Conservation (phyloP, 2,329 filamentous ascomycete genomes). For the Karstenula rhodostoma region DNA sequence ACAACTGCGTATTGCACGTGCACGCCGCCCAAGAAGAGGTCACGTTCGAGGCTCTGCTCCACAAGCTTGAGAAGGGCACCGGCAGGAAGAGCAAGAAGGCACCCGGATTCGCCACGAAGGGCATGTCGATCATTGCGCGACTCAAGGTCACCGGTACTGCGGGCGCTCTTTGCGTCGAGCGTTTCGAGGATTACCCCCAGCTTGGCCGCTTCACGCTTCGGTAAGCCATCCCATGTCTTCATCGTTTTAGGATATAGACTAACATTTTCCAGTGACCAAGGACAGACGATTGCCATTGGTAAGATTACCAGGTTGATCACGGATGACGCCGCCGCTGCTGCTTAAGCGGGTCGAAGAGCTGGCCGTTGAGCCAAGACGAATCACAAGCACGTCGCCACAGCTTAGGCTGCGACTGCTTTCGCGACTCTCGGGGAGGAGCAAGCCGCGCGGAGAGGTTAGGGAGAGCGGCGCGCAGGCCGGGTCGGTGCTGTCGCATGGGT, state of each 20-base stretch:
- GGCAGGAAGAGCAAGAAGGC: slow-evolving; percentile 91
- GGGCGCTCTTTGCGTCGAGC: slow-evolving; percentile 89
- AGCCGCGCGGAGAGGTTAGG: neutral
- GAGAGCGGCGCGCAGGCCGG: neutral
- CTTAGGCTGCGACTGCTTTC: slow-evolving; percentile 12
- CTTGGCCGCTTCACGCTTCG: slow-evolving; percentile 45
- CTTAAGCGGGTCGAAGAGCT: slow-evolving; percentile 18
- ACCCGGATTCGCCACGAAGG: slow-evolving; percentile 86
- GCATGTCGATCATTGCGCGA: slow-evolving; percentile 87
- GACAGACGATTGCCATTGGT: slow-evolving; percentile 98
- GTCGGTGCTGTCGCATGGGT: neutral
- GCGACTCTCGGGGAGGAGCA: slow-evolving; percentile 4
- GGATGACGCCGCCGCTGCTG: slow-evolving; percentile 22
- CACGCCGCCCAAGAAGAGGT: slow-evolving; percentile 98
- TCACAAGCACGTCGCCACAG: slow-evolving; percentile 4
- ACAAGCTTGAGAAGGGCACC: slow-evolving; percentile 96
- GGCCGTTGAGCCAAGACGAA: neutral
- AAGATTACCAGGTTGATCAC: slow-evolving; percentile 92
- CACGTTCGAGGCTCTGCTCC: slow-evolving; percentile 84
- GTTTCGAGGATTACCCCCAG: slow-evolving; percentile 94
- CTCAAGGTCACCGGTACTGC: slow-evolving; percentile 87
- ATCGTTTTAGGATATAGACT: slow-evolving; percentile 19
- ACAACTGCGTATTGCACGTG: slow-evolving; percentile 97
- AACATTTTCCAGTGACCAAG: slow-evolving; percentile 62
- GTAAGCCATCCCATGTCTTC: slow-evolving; percentile 18